Evolutionary conservation across 345 rosid genomes (phyloP), one percentile per base, ranked within the genome.

Genomic region (Sonneratia alba): DNA sequence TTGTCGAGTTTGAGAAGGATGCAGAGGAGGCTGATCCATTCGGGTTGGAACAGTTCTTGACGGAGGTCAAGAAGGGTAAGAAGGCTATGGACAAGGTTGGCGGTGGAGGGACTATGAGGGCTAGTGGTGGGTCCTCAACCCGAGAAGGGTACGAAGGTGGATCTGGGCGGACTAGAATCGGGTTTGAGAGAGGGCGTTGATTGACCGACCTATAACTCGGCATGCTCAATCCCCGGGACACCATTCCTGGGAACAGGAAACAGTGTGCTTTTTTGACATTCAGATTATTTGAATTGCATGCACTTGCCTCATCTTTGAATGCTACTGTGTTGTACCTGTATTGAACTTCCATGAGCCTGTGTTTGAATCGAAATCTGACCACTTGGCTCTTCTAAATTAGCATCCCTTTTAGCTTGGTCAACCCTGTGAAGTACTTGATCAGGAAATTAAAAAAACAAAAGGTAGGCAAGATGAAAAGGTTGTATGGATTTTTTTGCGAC

Each of bases 21-120:
- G 89, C 71, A 27, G 95, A 89, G 67, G 97, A 91, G 77, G 85
- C 89, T 21, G 98, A 91, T 91, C 98, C 98, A 32, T 94, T 89
- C 16, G 98, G 97, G 67, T 80, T 91, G 70, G 98, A 88, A 76
- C 85, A 83, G 83, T 91, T 85, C 81, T 88, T 87, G 85, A 80
- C 87, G 13, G 97, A 88, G 76, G 88, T 94, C 67, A 90, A 85
- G 82, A 83, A 83, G 77, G 92, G 92, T 37, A 91, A 89, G 87
- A 91, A 91, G 67, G 87, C 96, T 24, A 81, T 87, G 77, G 94
- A 88, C 38, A 91, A 88, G 76, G 85, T 92, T 1, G 96, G 97
- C 10, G 43, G 82, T 19, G 91, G 99, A 56, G 99, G 99, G 34
- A 90, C 96, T 0, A 89, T 95, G 96, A 89, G 88, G 78, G 97